phyloP scores from a whole-genome alignment of 2,329 filamentous ascomycete species.

The Lasiodiplodia sp. region DNA sequence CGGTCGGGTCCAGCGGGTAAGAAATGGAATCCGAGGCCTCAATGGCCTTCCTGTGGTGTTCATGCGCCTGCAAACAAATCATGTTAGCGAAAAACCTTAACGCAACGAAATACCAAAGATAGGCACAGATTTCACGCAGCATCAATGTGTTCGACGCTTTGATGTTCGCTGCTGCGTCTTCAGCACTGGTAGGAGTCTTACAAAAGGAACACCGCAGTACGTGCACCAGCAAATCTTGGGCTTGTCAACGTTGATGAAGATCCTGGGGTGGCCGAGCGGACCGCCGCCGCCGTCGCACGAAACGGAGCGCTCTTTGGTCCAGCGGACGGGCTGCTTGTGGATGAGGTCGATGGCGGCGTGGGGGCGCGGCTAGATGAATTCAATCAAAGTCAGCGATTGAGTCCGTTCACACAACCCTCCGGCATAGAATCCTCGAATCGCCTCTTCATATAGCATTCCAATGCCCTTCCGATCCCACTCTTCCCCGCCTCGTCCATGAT shows the following conservation, averaged over 20 bases:
- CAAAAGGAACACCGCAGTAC: conserved; percentile 94
- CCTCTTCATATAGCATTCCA: background rate
- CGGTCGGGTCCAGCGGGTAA: conserved; percentile 76
- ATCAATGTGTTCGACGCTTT: background rate
- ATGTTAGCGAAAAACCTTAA: conserved; percentile 28
- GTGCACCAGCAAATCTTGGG: conserved; percentile 88
- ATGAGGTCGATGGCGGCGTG: conserved; percentile 93
- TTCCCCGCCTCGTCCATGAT: background rate
- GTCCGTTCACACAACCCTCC: background rate
- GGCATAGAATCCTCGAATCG: background rate
- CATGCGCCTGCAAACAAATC: conserved; percentile 73
- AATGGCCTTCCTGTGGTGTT: conserved; percentile 84
- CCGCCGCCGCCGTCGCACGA: conserved; percentile 93
- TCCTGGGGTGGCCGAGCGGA: conserved; percentile 84
- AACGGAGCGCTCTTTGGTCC: conserved; percentile 83
- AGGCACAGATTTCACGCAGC: background rate
- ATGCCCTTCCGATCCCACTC: conserved; percentile 3
- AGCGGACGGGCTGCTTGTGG: conserved; percentile 92
- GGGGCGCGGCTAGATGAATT: conserved; percentile 74
- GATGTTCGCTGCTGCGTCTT: background rate
- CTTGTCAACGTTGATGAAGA: conserved; percentile 99
- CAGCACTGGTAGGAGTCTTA: conserved; percentile 60
- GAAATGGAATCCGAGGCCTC: conserved; percentile 81
- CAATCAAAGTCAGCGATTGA: conserved; percentile 36
- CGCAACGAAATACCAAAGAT: background rate